phyloP scores from a whole-genome alignment of 441 rosid genomes.

The Croton laevigatus region DNA sequence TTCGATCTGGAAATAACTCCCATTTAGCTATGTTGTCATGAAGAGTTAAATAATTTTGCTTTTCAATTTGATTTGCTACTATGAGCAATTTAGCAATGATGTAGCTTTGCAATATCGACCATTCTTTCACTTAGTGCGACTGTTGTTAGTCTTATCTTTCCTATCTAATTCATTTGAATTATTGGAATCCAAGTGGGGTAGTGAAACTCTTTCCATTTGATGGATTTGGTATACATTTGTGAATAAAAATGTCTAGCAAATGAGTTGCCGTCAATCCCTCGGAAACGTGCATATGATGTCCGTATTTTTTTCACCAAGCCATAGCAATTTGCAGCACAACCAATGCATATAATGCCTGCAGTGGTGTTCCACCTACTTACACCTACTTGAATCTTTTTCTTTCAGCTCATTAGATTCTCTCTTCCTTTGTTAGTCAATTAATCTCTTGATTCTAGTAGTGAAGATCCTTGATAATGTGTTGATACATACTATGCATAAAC shows the following conservation, averaged over 20 bases:
- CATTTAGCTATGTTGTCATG: neutral
- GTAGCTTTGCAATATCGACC: neutral
- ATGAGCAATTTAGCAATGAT: neutral
- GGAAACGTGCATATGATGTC: neutral
- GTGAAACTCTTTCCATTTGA: neutral
- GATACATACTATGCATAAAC: neutral
- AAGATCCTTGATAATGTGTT: neutral
- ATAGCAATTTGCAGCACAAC: neutral
- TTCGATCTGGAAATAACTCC: constrained; percentile 10
- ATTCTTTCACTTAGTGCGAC: neutral
- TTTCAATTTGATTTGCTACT: neutral
- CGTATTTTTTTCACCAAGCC: neutral
- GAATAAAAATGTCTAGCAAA: neutral
- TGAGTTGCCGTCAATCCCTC: neutral
- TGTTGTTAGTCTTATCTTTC: neutral
- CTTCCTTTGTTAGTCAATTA: neutral
- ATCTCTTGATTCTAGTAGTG: neutral
- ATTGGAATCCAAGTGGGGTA: neutral
- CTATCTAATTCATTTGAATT: neutral
- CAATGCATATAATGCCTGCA: neutral
- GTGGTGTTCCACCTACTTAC: too few relatives aligned
- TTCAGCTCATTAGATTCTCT: neutral
- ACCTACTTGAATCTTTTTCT: neutral
- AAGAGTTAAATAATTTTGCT: neutral
- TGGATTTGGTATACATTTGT: neutral